These are phyloP conservation scores for Dactylellina drechsleri DNA, from an alignment of 2,329 filamentous ascomycete species.

Conservation along the genomic window DNA sequence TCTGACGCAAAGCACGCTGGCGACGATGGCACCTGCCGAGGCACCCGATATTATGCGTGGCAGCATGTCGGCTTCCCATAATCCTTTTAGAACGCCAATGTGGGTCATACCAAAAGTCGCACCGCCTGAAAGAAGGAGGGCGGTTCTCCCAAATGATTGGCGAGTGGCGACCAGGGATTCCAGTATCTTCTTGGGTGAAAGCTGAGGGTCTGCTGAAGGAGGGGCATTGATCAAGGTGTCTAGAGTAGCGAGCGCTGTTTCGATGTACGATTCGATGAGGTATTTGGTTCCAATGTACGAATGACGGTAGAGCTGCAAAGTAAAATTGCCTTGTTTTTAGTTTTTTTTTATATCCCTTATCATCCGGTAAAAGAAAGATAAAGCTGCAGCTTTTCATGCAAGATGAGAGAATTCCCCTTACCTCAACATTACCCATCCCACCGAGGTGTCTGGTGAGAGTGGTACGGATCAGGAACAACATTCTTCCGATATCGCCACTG, in stretches of 20 bases:
- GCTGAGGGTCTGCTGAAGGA: slow-evolving; percentile 58
- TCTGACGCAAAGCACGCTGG: slow-evolving; percentile 79
- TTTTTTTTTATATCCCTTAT: background rate
- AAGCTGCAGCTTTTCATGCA: background rate
- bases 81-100: slow-evolving; percentile 83
- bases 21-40: slow-evolving; percentile 87
- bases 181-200: slow-evolving; percentile 66
- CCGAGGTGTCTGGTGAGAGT: slow-evolving; percentile 82
- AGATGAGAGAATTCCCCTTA: slow-evolving; percentile 12
- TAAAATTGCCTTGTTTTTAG: background rate
- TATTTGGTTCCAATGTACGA: slow-evolving; percentile 86
- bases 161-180: slow-evolving; percentile 77
- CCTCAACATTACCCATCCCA: slow-evolving; percentile 80
- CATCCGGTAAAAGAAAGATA: background rate
- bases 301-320: slow-evolving; percentile 75
- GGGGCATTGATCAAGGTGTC: slow-evolving; percentile 72
- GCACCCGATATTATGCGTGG: slow-evolving; percentile 88
- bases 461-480: slow-evolving; percentile 84
- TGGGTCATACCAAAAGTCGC: slow-evolving; percentile 93
- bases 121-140: slow-evolving; percentile 82
- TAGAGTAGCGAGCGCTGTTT: slow-evolving; percentile 79
- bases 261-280: slow-evolving; percentile 86
- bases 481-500: slow-evolving; percentile 76
- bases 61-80: slow-evolving; percentile 78
- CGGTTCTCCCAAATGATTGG: slow-evolving; percentile 85